A percentile compares a stretch with the other conserved stretches of the same genome.
phyloP scores from a whole-genome alignment of 164 flowering plant species.

The Protea cynaroides region DNA sequence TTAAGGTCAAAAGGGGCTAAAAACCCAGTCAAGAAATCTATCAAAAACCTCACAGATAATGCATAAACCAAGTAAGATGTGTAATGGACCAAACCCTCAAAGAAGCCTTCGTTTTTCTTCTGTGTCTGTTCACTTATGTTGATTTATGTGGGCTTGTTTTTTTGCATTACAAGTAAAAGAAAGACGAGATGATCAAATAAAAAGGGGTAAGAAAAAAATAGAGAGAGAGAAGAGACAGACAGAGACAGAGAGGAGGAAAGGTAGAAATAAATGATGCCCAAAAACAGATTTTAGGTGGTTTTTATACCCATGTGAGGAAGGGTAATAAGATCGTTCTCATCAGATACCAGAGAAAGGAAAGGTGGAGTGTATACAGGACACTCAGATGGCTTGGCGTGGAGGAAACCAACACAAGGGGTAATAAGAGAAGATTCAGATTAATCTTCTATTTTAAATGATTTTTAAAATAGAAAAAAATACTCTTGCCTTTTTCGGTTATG shows the following conservation, averaged over 20 bases:
- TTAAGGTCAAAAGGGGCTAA: conserved; percentile 10
- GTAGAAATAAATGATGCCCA: too few relatives aligned
- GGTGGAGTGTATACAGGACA: neutral
- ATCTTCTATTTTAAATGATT: too few relatives aligned
- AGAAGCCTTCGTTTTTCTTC: neutral
- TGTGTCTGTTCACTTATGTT: neutral
- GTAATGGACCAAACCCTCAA: conserved; percentile 4
- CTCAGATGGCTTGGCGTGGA: conserved; percentile 8
- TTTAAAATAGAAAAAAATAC: too few relatives aligned
- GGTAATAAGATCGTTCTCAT: neutral
- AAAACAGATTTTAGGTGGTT: too few relatives aligned
- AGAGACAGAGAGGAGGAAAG: neutral
- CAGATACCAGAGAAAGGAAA: neutral
- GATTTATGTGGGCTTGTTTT: conserved; percentile 7
- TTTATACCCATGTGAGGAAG: neutral
- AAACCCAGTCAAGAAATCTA: conserved; percentile 9
- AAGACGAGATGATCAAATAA: neutral
- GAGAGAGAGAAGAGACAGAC: too few relatives aligned
- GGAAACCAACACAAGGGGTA: conserved; percentile 11
- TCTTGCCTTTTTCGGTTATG: too few relatives aligned
- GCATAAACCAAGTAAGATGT: too few relatives aligned
- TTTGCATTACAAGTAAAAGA: conserved; percentile 3
- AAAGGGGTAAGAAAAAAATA: neutral
- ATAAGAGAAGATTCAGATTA: neutral
- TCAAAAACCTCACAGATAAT: neutral